Percentiles rank a stretch among this genome's conserved stretches.
phyloP scores from a whole-genome alignment of 257 asterid species.

The Plectranthus barbatus region DNA sequence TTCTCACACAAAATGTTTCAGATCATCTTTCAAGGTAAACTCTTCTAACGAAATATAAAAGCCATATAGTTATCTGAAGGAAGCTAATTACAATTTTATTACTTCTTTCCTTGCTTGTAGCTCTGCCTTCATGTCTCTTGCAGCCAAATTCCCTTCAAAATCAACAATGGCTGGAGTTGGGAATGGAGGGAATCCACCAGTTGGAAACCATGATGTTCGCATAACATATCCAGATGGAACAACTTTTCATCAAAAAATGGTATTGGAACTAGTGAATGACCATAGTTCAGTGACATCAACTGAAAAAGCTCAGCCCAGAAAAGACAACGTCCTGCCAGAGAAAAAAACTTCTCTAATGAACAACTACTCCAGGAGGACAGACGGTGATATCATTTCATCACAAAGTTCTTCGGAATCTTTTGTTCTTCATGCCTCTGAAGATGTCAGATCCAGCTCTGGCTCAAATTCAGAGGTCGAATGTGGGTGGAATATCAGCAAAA shows the following conservation, averaged over 20 bases:
- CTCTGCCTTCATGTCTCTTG: slow-evolving; percentile 91
- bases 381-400: slow-evolving; percentile 65
- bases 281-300: slow-evolving; percentile 37
- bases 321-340: slow-evolving; percentile 20
- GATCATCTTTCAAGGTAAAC: slow-evolving; percentile 94
- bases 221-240: slow-evolving; percentile 65
- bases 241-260: slow-evolving; percentile 29
- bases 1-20: slow-evolving; percentile 92
- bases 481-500: slow-evolving; percentile 33
- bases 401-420: slow-evolving; percentile 73
- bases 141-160: slow-evolving; percentile 67
- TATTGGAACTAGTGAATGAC: slow-evolving; percentile 26
- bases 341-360: slow-evolving; percentile 16
- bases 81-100: slow-evolving; percentile 11
- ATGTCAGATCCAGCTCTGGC: slow-evolving; percentile 50
- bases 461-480: slow-evolving; percentile 71
- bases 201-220: slow-evolving; percentile 45
- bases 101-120: slow-evolving; percentile 38
- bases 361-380: slow-evolving; percentile 26
- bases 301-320: slow-evolving; percentile 23
- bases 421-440: slow-evolving; percentile 51
- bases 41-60: neutral
- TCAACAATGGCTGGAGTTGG: slow-evolving; percentile 16
- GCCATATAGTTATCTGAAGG: neutral
- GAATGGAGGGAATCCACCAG: slow-evolving; percentile 24